These are phyloP conservation scores for Colletotrichum sp. DNA, from an alignment of 2,329 filamentous ascomycete species.

Conservation along the genomic window DNA sequence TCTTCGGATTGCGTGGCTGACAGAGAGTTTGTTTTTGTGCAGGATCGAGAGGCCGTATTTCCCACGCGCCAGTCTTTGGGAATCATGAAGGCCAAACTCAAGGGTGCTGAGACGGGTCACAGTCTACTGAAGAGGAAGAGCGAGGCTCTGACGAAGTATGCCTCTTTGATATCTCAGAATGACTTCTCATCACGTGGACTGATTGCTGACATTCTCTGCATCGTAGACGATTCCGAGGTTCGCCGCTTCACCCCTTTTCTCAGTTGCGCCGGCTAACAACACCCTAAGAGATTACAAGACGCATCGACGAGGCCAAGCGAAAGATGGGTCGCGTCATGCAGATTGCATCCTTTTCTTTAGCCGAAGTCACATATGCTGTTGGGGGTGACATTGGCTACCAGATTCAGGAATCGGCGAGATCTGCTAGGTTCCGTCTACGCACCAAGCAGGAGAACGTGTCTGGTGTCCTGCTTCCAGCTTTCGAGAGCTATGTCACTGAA, in stretches of 20 bases:
- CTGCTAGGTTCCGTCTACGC: slow-evolving; percentile 88
- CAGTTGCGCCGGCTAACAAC: neutral
- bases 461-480: slow-evolving; percentile 90
- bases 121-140: slow-evolving; percentile 97
- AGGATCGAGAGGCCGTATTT: slow-evolving; percentile 97
- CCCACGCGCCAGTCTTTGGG: slow-evolving; percentile 96
- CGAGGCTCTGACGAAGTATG: slow-evolving; percentile 94
- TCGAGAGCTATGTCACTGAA: slow-evolving; percentile 89
- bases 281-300: slow-evolving; percentile 81
- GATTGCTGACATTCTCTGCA: neutral
- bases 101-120: slow-evolving; percentile 90
- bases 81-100: slow-evolving; percentile 97
- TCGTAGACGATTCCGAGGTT: slow-evolving; percentile 86
- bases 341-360: slow-evolving; percentile 95
- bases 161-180: slow-evolving; percentile 7
- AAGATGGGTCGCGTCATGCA: slow-evolving; percentile 99
- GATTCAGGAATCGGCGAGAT: slow-evolving; percentile 93
- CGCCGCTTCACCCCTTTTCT: neutral
- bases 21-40: neutral
- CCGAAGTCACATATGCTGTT: slow-evolving; percentile 96
- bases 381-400: slow-evolving; percentile 96
- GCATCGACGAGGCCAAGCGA: slow-evolving; percentile 98
- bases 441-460: slow-evolving; percentile 99
- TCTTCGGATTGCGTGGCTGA: neutral
- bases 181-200: neutral